A percentile compares a stretch with the other conserved stretches of the same genome.
phyloP scores from a whole-genome alignment of 2,329 filamentous ascomycete species.

The Aspergillus intermedius region DNA sequence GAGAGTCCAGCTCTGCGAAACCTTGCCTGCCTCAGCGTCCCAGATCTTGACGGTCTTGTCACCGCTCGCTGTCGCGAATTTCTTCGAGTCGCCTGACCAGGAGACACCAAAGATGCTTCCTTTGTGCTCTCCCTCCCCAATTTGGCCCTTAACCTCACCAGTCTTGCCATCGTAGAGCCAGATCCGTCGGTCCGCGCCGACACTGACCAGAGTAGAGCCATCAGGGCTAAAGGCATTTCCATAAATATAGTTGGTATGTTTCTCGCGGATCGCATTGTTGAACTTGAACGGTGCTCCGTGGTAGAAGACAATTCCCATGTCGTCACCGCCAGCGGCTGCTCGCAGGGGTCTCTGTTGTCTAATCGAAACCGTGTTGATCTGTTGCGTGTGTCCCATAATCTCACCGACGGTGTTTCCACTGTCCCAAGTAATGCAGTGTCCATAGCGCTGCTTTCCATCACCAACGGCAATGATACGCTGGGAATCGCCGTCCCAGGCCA shows the following conservation, averaged over 20 bases:
- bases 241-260: slow-evolving; percentile 85
- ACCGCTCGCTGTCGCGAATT: slow-evolving; percentile 83
- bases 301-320: slow-evolving; percentile 83
- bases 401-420: slow-evolving; percentile 95
- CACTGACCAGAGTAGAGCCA: slow-evolving; percentile 72
- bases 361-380: slow-evolving; percentile 86
- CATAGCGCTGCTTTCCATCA: slow-evolving; percentile 87
- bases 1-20: slow-evolving; percentile 75
- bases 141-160: slow-evolving; percentile 69
- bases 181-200: slow-evolving; percentile 86
- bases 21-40: slow-evolving; percentile 75
- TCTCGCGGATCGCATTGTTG: slow-evolving; percentile 67
- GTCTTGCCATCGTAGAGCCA: slow-evolving; percentile 97
- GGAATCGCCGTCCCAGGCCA: slow-evolving; percentile 96
- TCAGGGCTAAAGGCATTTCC: slow-evolving; percentile 86
- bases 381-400: slow-evolving; percentile 82
- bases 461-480: slow-evolving; percentile 95
- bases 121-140: slow-evolving; percentile 69
- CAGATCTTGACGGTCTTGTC: slow-evolving; percentile 94
- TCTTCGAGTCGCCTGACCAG: slow-evolving; percentile 80
- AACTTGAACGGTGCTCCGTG: slow-evolving; percentile 96
- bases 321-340: slow-evolving; percentile 85
- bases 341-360: slow-evolving; percentile 83
- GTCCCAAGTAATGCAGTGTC: slow-evolving; percentile 89
- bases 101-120: slow-evolving; percentile 90